phyloP scores from a whole-genome alignment of 2,329 filamentous ascomycete genomes.

The Penicillium sp. region DNA sequence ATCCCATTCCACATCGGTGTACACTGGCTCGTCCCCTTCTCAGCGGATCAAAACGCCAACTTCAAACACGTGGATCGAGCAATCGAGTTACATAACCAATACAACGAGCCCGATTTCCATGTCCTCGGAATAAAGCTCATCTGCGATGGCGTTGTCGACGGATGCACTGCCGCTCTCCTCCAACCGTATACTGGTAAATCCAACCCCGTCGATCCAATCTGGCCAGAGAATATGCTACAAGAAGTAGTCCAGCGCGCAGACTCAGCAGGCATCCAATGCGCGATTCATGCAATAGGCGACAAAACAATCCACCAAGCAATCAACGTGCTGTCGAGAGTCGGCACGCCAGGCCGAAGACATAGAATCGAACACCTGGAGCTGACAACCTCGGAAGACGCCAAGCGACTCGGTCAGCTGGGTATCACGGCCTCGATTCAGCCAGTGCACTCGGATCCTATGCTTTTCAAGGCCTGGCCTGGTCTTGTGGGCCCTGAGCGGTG shows the following conservation, averaged over 20 bases:
- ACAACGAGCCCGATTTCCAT: conserved; percentile 44
- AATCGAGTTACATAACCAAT: conserved; percentile 42
- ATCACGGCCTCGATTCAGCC: conserved; percentile 45
- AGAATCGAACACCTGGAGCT: conserved; percentile 54
- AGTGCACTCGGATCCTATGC: conserved; percentile 44
- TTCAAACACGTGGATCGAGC: conserved; percentile 47
- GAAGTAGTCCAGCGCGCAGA: conserved; percentile 47
- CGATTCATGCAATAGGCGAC: conserved; percentile 54
- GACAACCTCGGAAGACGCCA: conserved; percentile 48
- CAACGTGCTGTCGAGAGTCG: conserved; percentile 43
- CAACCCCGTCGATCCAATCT: conserved; percentile 47
- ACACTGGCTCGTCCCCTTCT: conserved; percentile 50
- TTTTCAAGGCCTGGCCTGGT: conserved; percentile 49
- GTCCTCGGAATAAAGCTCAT: conserved; percentile 52
- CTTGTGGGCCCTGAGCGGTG: conserved; percentile 47
- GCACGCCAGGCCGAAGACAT: conserved; percentile 44
- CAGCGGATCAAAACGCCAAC: conserved; percentile 38
- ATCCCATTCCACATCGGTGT: conserved; percentile 47
- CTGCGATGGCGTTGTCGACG: conserved; percentile 52
- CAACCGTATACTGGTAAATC: conserved; percentile 47
- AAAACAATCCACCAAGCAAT: conserved; percentile 47
- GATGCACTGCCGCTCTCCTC: conserved; percentile 50
- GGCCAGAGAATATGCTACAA: conserved; percentile 43
- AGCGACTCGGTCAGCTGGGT: conserved; percentile 46
- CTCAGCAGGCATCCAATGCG: conserved; percentile 47